Percentiles rank a stretch among this genome's conserved stretches.
These are phyloP conservation scores for Rosellinia necatrix DNA, from an alignment of 2,329 filamentous ascomycete genomes.

Conservation along the genomic window DNA sequence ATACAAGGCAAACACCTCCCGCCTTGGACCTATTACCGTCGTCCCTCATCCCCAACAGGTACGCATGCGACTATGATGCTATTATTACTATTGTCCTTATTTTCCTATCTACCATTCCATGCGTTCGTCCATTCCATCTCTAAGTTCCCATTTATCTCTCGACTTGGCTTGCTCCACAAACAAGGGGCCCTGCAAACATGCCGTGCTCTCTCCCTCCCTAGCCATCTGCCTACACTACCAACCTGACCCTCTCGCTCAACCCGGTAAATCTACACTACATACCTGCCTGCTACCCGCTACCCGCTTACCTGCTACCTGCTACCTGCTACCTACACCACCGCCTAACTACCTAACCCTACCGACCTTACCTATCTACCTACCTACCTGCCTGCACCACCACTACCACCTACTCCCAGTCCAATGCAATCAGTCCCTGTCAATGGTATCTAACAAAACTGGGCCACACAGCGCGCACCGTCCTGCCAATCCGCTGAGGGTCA, in stretches of 20 bases:
- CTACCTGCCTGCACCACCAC: background rate
- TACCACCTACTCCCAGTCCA: slow-evolving; percentile 2
- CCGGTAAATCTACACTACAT: no score
- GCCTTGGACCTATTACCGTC: slow-evolving; percentile 36
- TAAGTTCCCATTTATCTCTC: background rate
- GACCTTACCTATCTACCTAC: background rate
- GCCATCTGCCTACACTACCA: background rate
- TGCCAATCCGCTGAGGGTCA: slow-evolving; percentile 15
- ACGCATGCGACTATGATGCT: slow-evolving; percentile 1
- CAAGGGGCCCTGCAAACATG: no score
- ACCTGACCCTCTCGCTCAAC: slow-evolving; percentile 6
- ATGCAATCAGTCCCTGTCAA: slow-evolving; percentile 16
- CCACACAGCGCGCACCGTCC: slow-evolving; percentile 21
- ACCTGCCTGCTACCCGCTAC: background rate
- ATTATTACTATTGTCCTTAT: background rate
- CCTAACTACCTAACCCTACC: background rate
- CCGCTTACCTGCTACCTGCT: background rate
- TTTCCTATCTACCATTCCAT: no score
- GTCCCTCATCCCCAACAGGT: slow-evolving; percentile 9
- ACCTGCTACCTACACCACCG: background rate
- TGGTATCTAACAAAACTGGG: slow-evolving; percentile 26
- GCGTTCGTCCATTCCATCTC: background rate
- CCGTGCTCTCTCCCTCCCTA: background rate
- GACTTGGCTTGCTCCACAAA: background rate
- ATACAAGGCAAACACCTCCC: slow-evolving; percentile 41